Percentiles rank a stretch among this genome's conserved stretches.
These are phyloP conservation scores for Luvunga scandens DNA, from an alignment of 345 rosid genomes.

Conservation along the genomic window DNA sequence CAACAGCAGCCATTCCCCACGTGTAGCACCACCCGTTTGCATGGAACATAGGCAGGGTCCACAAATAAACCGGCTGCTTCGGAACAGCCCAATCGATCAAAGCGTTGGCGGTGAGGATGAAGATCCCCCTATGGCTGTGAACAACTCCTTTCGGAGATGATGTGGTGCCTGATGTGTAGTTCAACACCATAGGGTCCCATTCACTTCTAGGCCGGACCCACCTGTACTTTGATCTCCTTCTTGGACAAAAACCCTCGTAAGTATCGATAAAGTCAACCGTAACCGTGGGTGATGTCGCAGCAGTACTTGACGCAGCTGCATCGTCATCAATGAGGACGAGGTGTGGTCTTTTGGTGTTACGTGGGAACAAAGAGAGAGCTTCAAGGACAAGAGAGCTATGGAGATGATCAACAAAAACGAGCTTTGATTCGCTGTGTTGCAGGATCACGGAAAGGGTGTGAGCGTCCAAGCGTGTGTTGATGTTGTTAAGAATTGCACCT, in stretches of 20 bases:
- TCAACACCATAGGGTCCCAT: background rate
- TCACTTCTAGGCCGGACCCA: background rate
- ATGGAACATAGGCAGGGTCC: constrained; percentile 6
- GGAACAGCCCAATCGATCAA: background rate
- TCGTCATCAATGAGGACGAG: background rate
- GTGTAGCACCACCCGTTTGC: background rate
- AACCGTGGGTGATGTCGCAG: background rate
- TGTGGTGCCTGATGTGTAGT: background rate
- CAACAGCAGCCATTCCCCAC: background rate
- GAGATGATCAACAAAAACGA: background rate
- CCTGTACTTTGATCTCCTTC: background rate
- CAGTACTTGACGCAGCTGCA: background rate
- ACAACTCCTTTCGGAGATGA: constrained; percentile 3
- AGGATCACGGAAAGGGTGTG: background rate
- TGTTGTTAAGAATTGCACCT: background rate
- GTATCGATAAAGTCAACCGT: background rate
- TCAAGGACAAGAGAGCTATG: background rate
- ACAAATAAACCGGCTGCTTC: background rate
- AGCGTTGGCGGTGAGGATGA: background rate
- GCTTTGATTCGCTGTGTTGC: background rate
- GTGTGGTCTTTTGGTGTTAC: background rate
- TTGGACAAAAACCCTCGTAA: background rate
- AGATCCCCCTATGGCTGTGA: background rate
- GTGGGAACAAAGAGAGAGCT: background rate
- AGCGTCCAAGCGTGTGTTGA: background rate